Conservation (phyloP, 108 stramenopile genomes). For the Halocafeteria seosinensis region DNA sequence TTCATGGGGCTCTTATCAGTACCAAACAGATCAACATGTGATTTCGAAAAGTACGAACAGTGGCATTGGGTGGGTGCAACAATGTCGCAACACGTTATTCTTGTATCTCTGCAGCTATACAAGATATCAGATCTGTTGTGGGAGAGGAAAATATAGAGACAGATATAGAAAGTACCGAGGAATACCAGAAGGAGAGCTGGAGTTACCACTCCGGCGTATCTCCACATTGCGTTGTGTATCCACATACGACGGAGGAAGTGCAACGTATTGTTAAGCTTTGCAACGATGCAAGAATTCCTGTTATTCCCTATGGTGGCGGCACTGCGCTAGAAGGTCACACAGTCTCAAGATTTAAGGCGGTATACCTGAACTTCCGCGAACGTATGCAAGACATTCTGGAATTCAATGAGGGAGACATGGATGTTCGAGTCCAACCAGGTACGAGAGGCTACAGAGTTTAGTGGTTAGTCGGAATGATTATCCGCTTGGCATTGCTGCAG, state of each 20-base stretch:
- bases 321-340: slow-evolving; percentile 78
- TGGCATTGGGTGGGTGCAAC: too few species aligned
- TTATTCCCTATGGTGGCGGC: slow-evolving; percentile 77
- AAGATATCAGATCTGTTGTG: too few species aligned
- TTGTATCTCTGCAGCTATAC: too few species aligned
- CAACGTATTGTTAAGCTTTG: slow-evolving; percentile 41
- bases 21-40: too few species aligned
- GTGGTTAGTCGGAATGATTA: too few species aligned
- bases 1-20: too few species aligned
- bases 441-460: too few species aligned
- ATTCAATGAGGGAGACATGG: slow-evolving; percentile 24
- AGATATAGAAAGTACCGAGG: not conserved
- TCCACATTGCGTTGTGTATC: slow-evolving; percentile 57
- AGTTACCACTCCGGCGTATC: slow-evolving; percentile 6
- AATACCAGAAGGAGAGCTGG: not conserved
- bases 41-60: too few species aligned
- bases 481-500: too few species aligned
- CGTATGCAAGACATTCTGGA: slow-evolving; percentile 25
- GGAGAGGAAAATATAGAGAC: not conserved
- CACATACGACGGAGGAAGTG: slow-evolving; percentile 53
- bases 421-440: slow-evolving; percentile 41
- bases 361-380: slow-evolving; percentile 11
- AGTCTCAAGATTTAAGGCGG: slow-evolving; percentile 13
- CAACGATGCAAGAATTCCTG: slow-evolving; percentile 40
- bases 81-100: too few species aligned